A percentile compares a stretch with the other conserved stretches of the same genome.
Conservation (phyloP, 495 filamentous ascomycete species). For the Cercophora samala region DNA sequence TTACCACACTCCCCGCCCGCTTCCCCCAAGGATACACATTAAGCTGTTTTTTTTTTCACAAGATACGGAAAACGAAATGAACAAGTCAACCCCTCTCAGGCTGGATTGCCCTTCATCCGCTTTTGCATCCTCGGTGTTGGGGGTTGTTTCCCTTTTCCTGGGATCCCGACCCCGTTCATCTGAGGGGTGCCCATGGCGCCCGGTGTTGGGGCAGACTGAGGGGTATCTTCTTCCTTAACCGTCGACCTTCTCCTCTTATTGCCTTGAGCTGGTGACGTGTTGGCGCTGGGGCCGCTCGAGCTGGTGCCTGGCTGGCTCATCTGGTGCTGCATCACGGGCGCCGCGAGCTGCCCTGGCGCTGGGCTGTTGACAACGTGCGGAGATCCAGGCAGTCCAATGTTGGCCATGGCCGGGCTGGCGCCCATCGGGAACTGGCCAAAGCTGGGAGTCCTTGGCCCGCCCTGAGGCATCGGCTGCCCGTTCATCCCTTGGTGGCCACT, state of each 20-base stretch:
- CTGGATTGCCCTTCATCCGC: slow-evolving; percentile 41
- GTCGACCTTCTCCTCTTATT: slow-evolving; percentile 69
- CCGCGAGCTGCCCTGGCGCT: slow-evolving; percentile 57
- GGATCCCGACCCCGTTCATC: slow-evolving; percentile 41
- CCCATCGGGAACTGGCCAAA: slow-evolving; percentile 51
- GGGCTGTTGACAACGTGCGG: slow-evolving; percentile 55
- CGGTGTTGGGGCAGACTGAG: slow-evolving; percentile 46
- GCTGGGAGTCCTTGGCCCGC: slow-evolving; percentile 46
- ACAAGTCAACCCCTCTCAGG: slow-evolving; percentile 18
- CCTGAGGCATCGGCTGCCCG: slow-evolving; percentile 41
- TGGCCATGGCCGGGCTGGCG: slow-evolving; percentile 53
- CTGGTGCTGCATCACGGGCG: slow-evolving; percentile 66
- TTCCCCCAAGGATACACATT: background rate
- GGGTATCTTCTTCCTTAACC: slow-evolving; percentile 70
- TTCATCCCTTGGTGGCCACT: slow-evolving; percentile 34
- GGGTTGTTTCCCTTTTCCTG: slow-evolving; percentile 40
- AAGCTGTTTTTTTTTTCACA: background rate
- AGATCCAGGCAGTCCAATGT: slow-evolving; percentile 58
- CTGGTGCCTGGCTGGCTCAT: slow-evolving; percentile 69
- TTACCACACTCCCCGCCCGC: background rate
- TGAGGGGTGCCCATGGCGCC: slow-evolving; percentile 40
- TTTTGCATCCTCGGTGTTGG: slow-evolving; percentile 48
- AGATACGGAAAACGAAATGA: background rate
- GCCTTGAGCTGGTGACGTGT: slow-evolving; percentile 76
- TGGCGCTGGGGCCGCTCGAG: slow-evolving; percentile 72